These are phyloP conservation scores for Rhizomucor pusillus DNA, from an alignment of 371 early-diverging fungal genomes.

Conservation along the genomic window DNA sequence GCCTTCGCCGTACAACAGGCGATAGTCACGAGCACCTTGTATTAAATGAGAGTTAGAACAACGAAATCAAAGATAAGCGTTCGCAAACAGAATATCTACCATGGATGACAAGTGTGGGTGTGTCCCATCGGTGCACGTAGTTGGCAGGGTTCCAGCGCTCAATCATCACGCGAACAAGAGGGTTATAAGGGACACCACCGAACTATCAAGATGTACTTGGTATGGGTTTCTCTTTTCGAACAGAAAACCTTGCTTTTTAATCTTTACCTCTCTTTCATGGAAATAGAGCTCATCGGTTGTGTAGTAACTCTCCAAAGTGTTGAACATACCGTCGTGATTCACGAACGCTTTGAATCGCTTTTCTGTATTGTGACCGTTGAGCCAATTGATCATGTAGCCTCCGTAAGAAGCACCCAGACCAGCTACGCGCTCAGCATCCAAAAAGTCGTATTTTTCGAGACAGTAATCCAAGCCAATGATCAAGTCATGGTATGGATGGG, in stretches of 20 bases:
- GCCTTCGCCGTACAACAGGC: slow-evolving; percentile 69
- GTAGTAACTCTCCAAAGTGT: slow-evolving; percentile 62
- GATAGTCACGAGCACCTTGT: slow-evolving; percentile 58
- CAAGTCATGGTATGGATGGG: slow-evolving; percentile 71
- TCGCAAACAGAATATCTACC: slow-evolving; percentile 32
- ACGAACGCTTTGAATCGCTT: slow-evolving; percentile 73
- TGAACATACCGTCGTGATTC: slow-evolving; percentile 85
- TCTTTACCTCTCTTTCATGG: slow-evolving; percentile 67
- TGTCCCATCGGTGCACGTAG: slow-evolving; percentile 74
- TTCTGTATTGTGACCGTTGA: slow-evolving; percentile 45
- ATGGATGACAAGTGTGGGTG: slow-evolving; percentile 81
- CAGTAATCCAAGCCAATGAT: slow-evolving; percentile 73
- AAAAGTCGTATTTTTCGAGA: slow-evolving; percentile 52
- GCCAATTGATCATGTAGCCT: slow-evolving; percentile 84
- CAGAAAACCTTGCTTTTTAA: neutral
- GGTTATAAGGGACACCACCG: slow-evolving; percentile 67
- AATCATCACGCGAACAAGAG: slow-evolving; percentile 51
- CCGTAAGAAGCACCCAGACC: slow-evolving; percentile 84
- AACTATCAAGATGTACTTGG: slow-evolving; percentile 27
- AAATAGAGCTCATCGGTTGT: slow-evolving; percentile 84
- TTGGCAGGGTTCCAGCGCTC: slow-evolving; percentile 73
- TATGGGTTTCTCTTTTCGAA: neutral
- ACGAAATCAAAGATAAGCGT: neutral
- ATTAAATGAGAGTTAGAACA: slow-evolving; percentile 3
- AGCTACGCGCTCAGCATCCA: slow-evolving; percentile 61